Conservation (phyloP, 805 yeast genomes). For the Hanseniaspora meyeri region DNA sequence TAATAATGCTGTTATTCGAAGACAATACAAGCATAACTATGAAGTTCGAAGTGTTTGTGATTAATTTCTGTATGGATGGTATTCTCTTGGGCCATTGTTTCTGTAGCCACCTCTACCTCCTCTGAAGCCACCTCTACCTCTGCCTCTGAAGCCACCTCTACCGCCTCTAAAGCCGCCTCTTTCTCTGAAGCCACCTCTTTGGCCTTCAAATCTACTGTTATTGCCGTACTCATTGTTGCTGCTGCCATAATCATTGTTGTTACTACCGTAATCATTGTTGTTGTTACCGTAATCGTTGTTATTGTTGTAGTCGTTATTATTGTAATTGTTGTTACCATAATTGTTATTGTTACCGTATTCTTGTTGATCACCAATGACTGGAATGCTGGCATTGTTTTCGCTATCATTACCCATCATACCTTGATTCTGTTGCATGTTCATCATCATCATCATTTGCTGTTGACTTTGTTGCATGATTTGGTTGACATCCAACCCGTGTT, state of each 20-base stretch:
- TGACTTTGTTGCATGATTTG: conserved; percentile 28
- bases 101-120: conserved; percentile 5
- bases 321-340: conserved; percentile 11
- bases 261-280: conserved; percentile 8
- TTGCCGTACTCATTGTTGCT: conserved; percentile 17
- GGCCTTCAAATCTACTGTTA: neutral
- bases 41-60: no score
- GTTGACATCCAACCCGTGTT: conserved; percentile 27
- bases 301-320: conserved; percentile 21
- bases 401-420: conserved; percentile 13
- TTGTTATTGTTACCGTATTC: conserved; percentile 19
- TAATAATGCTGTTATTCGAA: neutral
- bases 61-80: conserved; percentile 28
- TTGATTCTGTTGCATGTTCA: conserved; percentile 20
- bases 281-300: conserved; percentile 22
- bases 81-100: conserved; percentile 19
- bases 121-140: conserved; percentile 4
- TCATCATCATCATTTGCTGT: conserved; percentile 29
- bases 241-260: conserved; percentile 3
- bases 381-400: conserved; percentile 24
- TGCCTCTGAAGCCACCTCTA: conserved; percentile 12
- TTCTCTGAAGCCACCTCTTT: conserved; percentile 1
- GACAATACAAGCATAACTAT: no score
- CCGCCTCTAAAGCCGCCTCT: conserved; percentile 12
- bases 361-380: conserved; percentile 18